Evolutionary conservation across 2,329 filamentous ascomycete species (phyloP), one percentile per base, ranked within the genome.

Genomic region (Amphichorda felina): DNA sequence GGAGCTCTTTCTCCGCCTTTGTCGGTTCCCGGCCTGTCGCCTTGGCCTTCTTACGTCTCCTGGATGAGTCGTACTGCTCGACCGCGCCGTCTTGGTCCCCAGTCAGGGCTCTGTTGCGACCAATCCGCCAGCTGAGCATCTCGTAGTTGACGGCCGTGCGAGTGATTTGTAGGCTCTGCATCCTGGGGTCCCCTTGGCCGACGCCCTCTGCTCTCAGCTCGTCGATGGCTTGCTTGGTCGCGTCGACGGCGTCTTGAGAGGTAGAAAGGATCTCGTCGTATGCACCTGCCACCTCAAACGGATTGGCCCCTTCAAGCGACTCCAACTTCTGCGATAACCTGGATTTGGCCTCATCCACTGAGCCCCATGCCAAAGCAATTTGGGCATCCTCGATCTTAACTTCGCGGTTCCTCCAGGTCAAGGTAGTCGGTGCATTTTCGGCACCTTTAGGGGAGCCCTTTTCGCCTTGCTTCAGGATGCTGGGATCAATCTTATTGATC

Each of bases 61-160:
- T 66, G 30, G 57, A 60, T 3, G 57, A 55, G 4, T 59, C 62
- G 39, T 68, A 69, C 14, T 70, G 66, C 15, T 72, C 57, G 13
- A 70, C 56, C 13, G 84, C 70, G 3, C 89, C 89, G 47, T 96
- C 89, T 37, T 82, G 70, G 6, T 73, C 64, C n/a, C 89, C 88
- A 35, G 86, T 84, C 41, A 98, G 64, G 0, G 94, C 81, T 36
- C 91, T 72, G 57, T 98, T 96, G 33, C 91, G 79, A 18, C 89
- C 89, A 43, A 96, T 84, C 54, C 91, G 75, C 88, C 88, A 96
- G 51, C 85, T 88, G 38, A 98, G 82, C 57, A 95, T 76, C 45
- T 85, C 84, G 55, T 94, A 96, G 57, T 91, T 94, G 38, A 96
- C 85, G 2, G 89, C 87, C 0, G 93, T 93, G 41, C 83, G 81